Percentiles rank a stretch among this genome's conserved stretches.
Evolutionary conservation across 768 basidiomycete species (phyloP).

Genomic region (Boletellus sp.): DNA sequence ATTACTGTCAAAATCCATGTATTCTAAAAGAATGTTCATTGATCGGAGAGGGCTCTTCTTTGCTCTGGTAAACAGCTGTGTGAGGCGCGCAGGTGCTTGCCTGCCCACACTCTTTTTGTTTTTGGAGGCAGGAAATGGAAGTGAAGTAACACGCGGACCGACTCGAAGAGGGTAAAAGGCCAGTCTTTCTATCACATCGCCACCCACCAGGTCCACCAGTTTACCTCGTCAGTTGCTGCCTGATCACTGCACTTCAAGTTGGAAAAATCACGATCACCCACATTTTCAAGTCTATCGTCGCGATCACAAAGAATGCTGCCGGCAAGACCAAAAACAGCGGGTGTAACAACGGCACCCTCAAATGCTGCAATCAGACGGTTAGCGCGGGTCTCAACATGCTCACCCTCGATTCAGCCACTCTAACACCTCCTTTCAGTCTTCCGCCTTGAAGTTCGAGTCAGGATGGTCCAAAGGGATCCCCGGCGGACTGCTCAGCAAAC

Average conservation of each 20-base stretch:
- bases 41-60: not conserved
- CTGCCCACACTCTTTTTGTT: not conserved
- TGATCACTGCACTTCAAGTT: not conserved
- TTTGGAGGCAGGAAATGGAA: not conserved
- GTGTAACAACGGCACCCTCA: conserved; percentile 8
- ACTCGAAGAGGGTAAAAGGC: conserved; percentile 13
- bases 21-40: too few species aligned
- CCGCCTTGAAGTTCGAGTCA: not conserved
- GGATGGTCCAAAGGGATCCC: not conserved
- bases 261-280: conserved; percentile 10
- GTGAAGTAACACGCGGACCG: conserved; percentile 1
- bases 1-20: too few species aligned
- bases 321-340: not conserved
- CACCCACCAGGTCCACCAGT: not conserved
- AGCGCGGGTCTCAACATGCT: not conserved
- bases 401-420: not conserved
- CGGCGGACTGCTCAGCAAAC: not conserved
- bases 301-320: not conserved
- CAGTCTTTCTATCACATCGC: not conserved
- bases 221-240: not conserved
- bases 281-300: conserved; percentile 9
- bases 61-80: conserved; percentile 6
- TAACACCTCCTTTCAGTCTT: not conserved
- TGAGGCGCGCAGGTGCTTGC: not conserved
- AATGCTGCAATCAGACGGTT: conserved; percentile 5